Percentiles rank a stretch among this genome's conserved stretches.
Conservation (phyloP, 2,329 filamentous ascomycete genomes). For the Aspergillus uvarum region DNA sequence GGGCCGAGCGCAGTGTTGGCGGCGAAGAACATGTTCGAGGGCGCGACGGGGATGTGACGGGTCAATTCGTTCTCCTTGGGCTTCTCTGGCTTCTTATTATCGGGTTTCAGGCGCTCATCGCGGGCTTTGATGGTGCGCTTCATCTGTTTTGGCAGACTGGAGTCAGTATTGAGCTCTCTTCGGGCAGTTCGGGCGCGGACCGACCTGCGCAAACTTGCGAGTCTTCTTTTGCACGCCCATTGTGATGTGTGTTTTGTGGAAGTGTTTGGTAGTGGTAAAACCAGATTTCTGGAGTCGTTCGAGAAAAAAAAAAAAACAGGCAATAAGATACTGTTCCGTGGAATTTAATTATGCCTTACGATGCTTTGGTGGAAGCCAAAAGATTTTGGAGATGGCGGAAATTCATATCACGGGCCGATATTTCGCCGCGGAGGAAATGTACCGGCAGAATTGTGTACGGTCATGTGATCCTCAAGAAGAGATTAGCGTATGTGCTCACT, state of each 20-base stretch:
- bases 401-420: constrained; percentile 6
- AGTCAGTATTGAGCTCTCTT: constrained; percentile 51
- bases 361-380: not conserved
- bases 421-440: constrained; percentile 4
- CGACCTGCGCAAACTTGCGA: constrained; percentile 84
- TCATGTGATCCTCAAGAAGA: not conserved
- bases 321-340: not conserved
- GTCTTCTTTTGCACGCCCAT: constrained; percentile 92
- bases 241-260: not conserved
- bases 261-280: not conserved
- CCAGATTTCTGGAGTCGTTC: not conserved
- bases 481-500: not conserved
- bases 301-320: not conserved
- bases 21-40: constrained; percentile 81
- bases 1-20: constrained; percentile 84
- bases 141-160: constrained; percentile 10
- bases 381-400: constrained; percentile 10
- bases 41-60: constrained; percentile 48
- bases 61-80: constrained; percentile 19
- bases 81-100: constrained; percentile 16
- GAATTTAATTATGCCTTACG: not conserved
- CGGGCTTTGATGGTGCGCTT: constrained; percentile 24
- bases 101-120: constrained; percentile 22
- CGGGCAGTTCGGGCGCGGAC: constrained; percentile 46
- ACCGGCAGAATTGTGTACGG: not conserved